phyloP scores from a whole-genome alignment of 768 basidiomycete genomes.

The Suillus sp. region DNA sequence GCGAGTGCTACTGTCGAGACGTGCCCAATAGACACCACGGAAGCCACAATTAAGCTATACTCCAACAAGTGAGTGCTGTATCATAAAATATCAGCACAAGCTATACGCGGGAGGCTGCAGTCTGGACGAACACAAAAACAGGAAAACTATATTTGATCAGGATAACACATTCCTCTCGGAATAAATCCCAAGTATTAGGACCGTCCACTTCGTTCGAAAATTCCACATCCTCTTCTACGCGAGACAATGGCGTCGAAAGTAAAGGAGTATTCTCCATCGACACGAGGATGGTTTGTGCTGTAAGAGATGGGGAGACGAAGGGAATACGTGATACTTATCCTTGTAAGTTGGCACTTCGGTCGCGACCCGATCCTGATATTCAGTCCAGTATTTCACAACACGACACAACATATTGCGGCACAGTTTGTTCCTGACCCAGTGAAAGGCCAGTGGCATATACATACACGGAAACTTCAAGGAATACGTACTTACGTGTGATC shows the following conservation, averaged over 20 bases:
- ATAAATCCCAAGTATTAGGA: conserved; percentile 30
- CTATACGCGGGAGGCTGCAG: not conserved
- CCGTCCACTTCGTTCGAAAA: conserved; percentile 30
- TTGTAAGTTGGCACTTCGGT: too few species aligned
- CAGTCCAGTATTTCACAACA: too few species aligned
- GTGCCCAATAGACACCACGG: conserved; percentile 89
- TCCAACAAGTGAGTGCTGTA: conserved; percentile 80
- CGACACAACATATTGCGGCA: too few species aligned
- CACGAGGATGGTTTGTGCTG: conserved; percentile 11
- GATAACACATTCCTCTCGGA: conserved; percentile 58
- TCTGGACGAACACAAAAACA: conserved; percentile 57
- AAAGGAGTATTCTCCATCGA: conserved; percentile 58
- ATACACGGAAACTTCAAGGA: too few species aligned
- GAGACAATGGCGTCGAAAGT: conserved; percentile 52
- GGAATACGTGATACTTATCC: not conserved
- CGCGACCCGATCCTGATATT: too few species aligned
- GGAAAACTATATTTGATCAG: conserved; percentile 65
- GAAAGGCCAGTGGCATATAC: too few species aligned
- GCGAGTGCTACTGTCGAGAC: conserved; percentile 89
- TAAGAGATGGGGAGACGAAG: not conserved
- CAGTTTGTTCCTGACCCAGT: too few species aligned
- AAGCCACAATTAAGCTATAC: conserved; percentile 81
- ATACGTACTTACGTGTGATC: too few species aligned
- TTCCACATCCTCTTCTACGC: conserved; percentile 52
- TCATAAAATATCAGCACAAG: not conserved